Conservation (phyloP, 176 grass and related monocot species). For the sorghum (Sorghum bicolor) region DNA sequence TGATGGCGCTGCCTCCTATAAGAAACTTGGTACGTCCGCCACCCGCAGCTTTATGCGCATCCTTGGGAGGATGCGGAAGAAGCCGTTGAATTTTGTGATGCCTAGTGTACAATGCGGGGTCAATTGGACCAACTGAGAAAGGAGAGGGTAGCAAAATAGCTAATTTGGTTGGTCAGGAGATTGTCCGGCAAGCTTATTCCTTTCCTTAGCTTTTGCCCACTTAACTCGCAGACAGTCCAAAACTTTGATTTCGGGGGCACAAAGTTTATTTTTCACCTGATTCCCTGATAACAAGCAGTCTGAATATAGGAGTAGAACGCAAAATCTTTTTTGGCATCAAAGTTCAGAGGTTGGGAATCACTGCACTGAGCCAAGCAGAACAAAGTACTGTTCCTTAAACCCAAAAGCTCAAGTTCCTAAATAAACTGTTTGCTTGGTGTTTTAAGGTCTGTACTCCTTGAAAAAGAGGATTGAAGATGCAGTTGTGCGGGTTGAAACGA, state of each 20-base stretch:
- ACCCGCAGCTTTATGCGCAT: neutral
- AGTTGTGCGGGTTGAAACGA: slow-evolving; percentile 58
- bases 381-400: neutral
- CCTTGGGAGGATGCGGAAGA: neutral
- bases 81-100: neutral
- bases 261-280: neutral
- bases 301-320: neutral
- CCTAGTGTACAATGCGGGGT: neutral
- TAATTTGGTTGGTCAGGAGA: neutral
- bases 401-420: neutral
- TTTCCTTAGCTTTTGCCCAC: neutral
- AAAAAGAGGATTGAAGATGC: slow-evolving; percentile 86
- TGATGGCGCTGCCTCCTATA: slow-evolving; percentile 29
- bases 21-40: slow-evolving; percentile 39
- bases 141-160: neutral
- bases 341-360: neutral
- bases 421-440: neutral
- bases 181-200: neutral
- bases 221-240: neutral
- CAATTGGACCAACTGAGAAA: neutral
- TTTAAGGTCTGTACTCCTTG: slow-evolving; percentile 68
- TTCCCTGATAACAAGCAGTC: neutral
- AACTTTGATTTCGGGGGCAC: neutral
- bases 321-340: neutral
- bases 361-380: neutral